A percentile compares a stretch with the other conserved stretches of the same genome.
These are phyloP conservation scores for Pythium rishiriense DNA, from an alignment of 352 stramenopile genomes.

Conservation along the genomic window DNA sequence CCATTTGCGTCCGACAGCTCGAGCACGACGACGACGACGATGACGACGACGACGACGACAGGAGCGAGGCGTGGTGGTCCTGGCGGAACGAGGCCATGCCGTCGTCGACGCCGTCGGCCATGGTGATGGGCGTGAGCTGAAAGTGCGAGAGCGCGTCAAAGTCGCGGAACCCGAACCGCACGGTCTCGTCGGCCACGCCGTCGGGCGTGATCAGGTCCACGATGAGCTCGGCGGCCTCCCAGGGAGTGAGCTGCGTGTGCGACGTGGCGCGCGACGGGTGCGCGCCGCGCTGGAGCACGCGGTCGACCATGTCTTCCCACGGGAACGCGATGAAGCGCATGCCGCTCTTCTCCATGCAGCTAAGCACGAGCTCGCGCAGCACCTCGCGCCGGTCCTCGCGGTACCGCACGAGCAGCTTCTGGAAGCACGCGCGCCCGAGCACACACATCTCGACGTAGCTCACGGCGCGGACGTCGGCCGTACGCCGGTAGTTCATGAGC, in stretches of 20 bases:
- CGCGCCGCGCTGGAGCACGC: background rate
- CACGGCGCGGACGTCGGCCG: conserved; percentile 27
- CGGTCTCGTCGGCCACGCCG: conserved; percentile 14
- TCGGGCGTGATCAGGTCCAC: conserved; percentile 27
- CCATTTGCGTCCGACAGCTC: background rate
- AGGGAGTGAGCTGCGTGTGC: conserved; percentile 24
- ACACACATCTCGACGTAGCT: conserved; percentile 37
- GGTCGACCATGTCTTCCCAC: conserved; percentile 31
- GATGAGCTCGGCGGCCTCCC: conserved; percentile 25
- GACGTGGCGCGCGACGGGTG: conserved; percentile 6
- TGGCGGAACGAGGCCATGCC: background rate
- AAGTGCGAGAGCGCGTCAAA: conserved; percentile 25
- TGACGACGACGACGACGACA: background rate
- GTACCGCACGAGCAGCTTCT: conserved; percentile 28
- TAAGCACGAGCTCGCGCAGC: conserved; percentile 25
- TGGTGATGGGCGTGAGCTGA: conserved; percentile 20
- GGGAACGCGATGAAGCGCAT: conserved; percentile 32
- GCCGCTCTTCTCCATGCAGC: conserved; percentile 30
- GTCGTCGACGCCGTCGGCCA: conserved; percentile 9
- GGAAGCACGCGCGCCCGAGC: conserved; percentile 22
- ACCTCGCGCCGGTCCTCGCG: conserved; percentile 28
- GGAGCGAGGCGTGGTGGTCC: background rate
- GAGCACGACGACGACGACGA: conserved; percentile 1
- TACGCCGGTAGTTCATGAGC: conserved; percentile 38
- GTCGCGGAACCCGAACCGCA: conserved; percentile 29